Evolutionary conservation across 345 rosid species (phyloP).

Genomic region (Sisymbrium irio): DNA sequence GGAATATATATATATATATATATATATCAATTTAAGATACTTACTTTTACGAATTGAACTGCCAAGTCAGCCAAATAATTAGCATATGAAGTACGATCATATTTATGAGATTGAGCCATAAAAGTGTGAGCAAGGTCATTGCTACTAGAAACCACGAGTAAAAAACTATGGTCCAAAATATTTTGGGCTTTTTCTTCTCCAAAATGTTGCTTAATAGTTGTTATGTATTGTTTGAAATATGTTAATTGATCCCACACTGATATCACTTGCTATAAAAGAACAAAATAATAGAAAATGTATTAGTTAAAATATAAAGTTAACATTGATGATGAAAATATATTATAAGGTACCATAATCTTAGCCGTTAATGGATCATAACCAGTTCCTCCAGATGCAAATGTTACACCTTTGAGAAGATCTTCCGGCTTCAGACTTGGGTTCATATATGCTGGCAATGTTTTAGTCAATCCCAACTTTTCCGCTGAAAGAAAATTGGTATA

Average conservation of each 20-base stretch:
- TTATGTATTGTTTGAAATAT: slow-evolving; percentile 44
- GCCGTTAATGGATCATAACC: slow-evolving; percentile 62
- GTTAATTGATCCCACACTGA: slow-evolving; percentile 38
- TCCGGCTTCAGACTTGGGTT: slow-evolving; percentile 35
- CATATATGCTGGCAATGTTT: slow-evolving; percentile 48
- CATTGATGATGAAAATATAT: background rate
- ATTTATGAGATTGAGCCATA: slow-evolving; percentile 28
- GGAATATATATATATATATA: background rate
- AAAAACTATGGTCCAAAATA: slow-evolving; percentile 39
- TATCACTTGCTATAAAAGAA: slow-evolving; percentile 30
- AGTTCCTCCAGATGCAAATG: slow-evolving; percentile 59
- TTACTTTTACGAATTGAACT: slow-evolving; percentile 41
- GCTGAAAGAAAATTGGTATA: slow-evolving; percentile 27
- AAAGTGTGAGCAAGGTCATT: slow-evolving; percentile 58
- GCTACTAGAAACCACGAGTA: slow-evolving; percentile 43
- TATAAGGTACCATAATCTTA: slow-evolving; percentile 34
- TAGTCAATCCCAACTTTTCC: slow-evolving; percentile 2
- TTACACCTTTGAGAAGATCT: slow-evolving; percentile 58
- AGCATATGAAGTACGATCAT: slow-evolving; percentile 38
- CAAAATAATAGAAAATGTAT: background rate
- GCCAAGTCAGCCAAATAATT: slow-evolving; percentile 40
- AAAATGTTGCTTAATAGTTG: slow-evolving; percentile 31
- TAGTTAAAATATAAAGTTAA: background rate
- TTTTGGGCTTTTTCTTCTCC: slow-evolving; percentile 47
- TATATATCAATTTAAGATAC: background rate